Evolutionary conservation across 164 flowering plant species (phyloP), one percentile per base, ranked within the genome.

Genomic region (Vitis rupestris): DNA sequence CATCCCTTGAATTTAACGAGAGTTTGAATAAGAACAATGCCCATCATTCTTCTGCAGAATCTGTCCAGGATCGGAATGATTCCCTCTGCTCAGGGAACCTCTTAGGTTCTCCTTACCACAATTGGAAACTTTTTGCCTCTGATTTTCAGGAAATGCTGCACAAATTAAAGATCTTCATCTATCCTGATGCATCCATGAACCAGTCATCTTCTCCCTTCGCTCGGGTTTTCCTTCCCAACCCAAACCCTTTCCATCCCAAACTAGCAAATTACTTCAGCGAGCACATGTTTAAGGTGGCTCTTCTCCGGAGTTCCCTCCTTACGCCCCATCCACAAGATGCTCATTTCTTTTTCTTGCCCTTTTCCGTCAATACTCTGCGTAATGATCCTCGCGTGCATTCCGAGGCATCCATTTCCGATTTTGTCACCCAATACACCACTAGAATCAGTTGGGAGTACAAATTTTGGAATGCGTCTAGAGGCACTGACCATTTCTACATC

Each of bases 181-280:
- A 86, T 61, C 85, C 88, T 1, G 77, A 77, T 56, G 80, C 37
- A 31, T 61, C 16, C 50, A 50, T 29, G 10, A 58, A 72, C 11
- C 14, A 51, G 29, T 14, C 72, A 2, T 64, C 76, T 52, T 56
- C 74, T 49, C 76, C 79, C 9, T 81, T 78, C 49, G 58, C 82
- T 17, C 15, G 14, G 29, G 70, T 84, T 44, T 86, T 83, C 76
- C 72, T 79, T 63, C 86, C 90, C 49, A 75, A 80, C 31, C 70
- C 73, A 15, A 44, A 84, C 73, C 82, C 86, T 27, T 66, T 61
- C 10, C 49, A 82, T 16, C 83, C 84, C 10, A 82, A 79, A 70
- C 72, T 75, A 0, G 90, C 88, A 4, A 86, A 86, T 60, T 86
- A 84, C 73, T 82, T 62, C 75, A 86, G 90, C 64, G 90, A 84